Percentiles rank a stretch among this genome's conserved stretches.
Evolutionary conservation across 2,329 filamentous ascomycete genomes (phyloP).

Genomic region (Emericellopsis cladophorae): DNA sequence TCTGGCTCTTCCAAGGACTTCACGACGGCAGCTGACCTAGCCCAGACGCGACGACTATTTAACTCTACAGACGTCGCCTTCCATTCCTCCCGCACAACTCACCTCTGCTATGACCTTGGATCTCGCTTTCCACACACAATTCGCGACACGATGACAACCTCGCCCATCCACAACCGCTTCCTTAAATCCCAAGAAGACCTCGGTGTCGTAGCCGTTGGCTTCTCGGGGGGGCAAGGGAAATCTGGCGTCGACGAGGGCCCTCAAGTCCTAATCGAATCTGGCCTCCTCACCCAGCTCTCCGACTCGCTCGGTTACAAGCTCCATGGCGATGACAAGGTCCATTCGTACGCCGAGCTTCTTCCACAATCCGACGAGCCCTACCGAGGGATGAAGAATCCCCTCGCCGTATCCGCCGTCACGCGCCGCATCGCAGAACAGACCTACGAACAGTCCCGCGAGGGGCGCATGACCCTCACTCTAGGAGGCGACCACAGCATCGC

Average conservation of each 20-base stretch:
- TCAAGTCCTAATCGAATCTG: constrained; percentile 75
- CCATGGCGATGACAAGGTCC: constrained; percentile 69
- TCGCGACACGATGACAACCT: constrained; percentile 18
- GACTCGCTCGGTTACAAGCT: constrained; percentile 83
- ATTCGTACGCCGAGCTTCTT: constrained; percentile 66
- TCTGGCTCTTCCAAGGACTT: too few species aligned
- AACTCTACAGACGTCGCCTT: not conserved
- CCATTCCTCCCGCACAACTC: not conserved
- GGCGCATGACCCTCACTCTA: constrained; percentile 81
- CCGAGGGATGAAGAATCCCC: constrained; percentile 90
- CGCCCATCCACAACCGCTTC: constrained; percentile 55
- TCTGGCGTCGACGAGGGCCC: constrained; percentile 85
- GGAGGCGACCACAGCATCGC: constrained; percentile 96
- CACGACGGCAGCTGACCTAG: too few species aligned
- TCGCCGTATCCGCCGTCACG: constrained; percentile 75
- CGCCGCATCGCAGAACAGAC: constrained; percentile 69
- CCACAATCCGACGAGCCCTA: constrained; percentile 57
- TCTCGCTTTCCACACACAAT: not conserved
- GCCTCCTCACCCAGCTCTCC: constrained; percentile 71
- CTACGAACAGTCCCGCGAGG: constrained; percentile 72
- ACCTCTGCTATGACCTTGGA: not conserved
- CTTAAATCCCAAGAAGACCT: constrained; percentile 68
- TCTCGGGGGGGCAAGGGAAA: constrained; percentile 94
- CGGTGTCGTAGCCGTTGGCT: constrained; percentile 87
- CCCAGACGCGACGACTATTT: not conserved